Conservation (phyloP, 345 rosid species). For the Conringia planisiliqua region DNA sequence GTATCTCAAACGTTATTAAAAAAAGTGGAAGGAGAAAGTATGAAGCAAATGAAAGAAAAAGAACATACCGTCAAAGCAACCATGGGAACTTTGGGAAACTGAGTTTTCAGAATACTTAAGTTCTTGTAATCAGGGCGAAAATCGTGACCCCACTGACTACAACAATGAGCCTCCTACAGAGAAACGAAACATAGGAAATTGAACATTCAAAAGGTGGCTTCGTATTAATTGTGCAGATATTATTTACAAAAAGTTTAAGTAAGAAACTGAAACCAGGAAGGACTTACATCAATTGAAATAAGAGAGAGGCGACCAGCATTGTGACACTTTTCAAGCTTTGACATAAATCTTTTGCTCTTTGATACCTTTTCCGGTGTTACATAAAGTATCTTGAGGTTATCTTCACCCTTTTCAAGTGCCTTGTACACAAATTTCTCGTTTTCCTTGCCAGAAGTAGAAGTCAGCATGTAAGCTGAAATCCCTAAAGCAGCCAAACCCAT, state of each 20-base stretch:
- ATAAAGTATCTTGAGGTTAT: constrained; percentile 70
- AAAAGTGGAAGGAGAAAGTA: background rate
- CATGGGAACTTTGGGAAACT: constrained; percentile 80
- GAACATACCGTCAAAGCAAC: constrained; percentile 87
- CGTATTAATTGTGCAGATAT: background rate
- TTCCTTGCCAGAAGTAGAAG: constrained; percentile 86
- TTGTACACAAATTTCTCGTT: constrained; percentile 84
- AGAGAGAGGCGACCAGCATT: constrained; percentile 70
- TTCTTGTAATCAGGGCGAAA: constrained; percentile 97
- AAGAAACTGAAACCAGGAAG: background rate
- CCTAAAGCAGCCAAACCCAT: constrained; percentile 90
- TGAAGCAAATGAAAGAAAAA: constrained; percentile 6
- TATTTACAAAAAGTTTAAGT: background rate
- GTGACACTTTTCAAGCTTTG: constrained; percentile 95
- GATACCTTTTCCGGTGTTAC: constrained; percentile 96
- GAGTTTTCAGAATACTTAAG: constrained; percentile 88
- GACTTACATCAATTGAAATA: constrained; percentile 82
- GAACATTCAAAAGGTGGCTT: background rate
- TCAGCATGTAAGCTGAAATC: constrained; percentile 77
- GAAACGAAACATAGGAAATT: constrained; percentile 16
- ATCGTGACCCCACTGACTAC: constrained; percentile 99
- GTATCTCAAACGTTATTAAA: background rate
- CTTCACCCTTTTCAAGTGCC: constrained; percentile 92
- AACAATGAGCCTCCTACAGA: constrained; percentile 98
- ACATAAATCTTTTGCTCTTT: constrained; percentile 97